Evolutionary conservation across 768 basidiomycete genomes (phyloP), one percentile per base, ranked within the genome.

Genomic region (Tylopilus rubrobrunneus): DNA sequence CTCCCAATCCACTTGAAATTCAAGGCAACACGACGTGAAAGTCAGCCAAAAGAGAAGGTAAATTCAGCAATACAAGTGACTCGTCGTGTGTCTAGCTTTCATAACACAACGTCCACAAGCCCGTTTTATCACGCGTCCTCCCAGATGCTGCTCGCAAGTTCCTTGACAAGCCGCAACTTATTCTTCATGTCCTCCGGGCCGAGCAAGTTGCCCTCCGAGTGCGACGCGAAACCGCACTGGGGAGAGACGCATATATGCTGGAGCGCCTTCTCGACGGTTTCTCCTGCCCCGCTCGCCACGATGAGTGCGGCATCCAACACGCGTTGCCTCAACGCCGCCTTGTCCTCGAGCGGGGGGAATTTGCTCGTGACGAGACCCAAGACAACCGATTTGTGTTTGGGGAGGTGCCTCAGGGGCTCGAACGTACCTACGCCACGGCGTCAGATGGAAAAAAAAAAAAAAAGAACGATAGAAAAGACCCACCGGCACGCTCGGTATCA

Each of bases 171-270:
- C 41, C 45, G 45, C 34, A 67, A 23, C 45, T 67, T 67, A n/a
- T 46, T 57, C 46, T 63, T 63, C 62, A 77, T 71, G 48, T 76
- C 73, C 4, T 70, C 67, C 17, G 64, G 61, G 5, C 51, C 55
- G 17, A 79, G 68, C 34, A 61, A 55, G 58, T 79, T 80, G 0
- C 78, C 77, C 39, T 78, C 77, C 2, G 71, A 62, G 53, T 77
- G 77, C 7, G 70, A 73, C 15, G 78, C 77, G 56, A 79, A 80
- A 11, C 79, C 80, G 48, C 79, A 81, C 63, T 81, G 79, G 1
- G 78, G 76, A n/a, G 73, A 74, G 53, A 80, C 70, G 45, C 70
- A 68, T 28, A 81, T 69, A 52, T 73, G 74, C 31, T 31, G 31
- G 31, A 31, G 31, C 31, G 31, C 78, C 49, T 74, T 71, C 47